These are phyloP conservation scores for Russula virescens DNA, from an alignment of 768 basidiomycete genomes.

Conservation along the genomic window DNA sequence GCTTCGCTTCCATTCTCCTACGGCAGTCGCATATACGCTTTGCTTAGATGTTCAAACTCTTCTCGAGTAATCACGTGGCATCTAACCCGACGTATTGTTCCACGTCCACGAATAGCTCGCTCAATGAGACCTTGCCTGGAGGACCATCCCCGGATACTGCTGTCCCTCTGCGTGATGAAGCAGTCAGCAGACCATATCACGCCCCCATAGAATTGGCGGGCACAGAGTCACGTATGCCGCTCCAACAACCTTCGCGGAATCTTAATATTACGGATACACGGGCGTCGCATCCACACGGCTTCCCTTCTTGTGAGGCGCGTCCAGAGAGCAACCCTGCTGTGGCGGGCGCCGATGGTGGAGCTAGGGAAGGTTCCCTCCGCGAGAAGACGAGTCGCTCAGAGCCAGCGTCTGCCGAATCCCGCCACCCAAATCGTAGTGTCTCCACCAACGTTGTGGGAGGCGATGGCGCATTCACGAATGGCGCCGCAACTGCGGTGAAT, in stretches of 20 bases:
- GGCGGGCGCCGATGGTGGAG: neutral
- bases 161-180: neutral
- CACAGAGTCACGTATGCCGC: neutral
- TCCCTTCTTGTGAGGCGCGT: neutral
- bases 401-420: conserved; percentile 3
- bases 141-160: conserved; percentile 12
- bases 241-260: neutral
- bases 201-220: neutral
- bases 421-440: neutral
- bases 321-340: neutral
- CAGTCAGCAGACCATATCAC: neutral
- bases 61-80: neutral
- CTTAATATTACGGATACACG: neutral
- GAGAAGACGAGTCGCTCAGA: neutral
- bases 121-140: neutral
- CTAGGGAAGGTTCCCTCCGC: neutral
- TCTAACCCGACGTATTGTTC: neutral
- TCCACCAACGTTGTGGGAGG: conserved; percentile 13
- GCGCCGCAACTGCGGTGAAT: conserved; percentile 47
- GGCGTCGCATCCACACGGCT: neutral
- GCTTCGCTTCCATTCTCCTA: neutral
- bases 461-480: conserved; percentile 44
- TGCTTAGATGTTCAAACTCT: neutral
- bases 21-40: neutral
- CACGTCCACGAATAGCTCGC: neutral